phyloP scores from a whole-genome alignment of 441 rosid genomes.

The Gossypium schwendimanii region DNA sequence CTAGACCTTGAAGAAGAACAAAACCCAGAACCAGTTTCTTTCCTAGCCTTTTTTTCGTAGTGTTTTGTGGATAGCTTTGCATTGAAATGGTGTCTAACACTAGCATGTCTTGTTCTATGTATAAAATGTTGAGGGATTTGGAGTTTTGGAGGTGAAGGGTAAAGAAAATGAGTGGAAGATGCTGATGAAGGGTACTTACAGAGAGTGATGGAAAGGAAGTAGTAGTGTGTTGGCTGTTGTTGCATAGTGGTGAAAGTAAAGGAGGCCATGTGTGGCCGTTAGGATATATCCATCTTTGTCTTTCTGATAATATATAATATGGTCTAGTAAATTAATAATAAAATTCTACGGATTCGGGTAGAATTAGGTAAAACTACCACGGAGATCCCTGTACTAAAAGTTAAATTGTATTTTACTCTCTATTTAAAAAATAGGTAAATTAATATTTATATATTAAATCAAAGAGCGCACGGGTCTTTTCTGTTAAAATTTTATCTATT shows the following conservation, averaged over 20 bases:
- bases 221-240: conserved; percentile 21
- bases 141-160: conserved; percentile 22
- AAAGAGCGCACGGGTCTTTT: too few species aligned
- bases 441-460: too few species aligned
- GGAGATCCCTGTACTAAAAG: too few species aligned
- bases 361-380: background rate
- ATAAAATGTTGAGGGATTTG: background rate
- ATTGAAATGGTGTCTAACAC: conserved; percentile 1
- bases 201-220: conserved; percentile 15
- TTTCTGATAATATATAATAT: background rate
- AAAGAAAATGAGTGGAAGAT: conserved; percentile 13
- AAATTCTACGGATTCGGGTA: background rate
- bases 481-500: too few species aligned
- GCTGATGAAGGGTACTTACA: conserved; percentile 26
- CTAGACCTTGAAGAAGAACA: conserved; percentile 15
- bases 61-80: conserved; percentile 28
- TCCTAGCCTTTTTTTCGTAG: conserved; percentile 17
- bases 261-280: conserved; percentile 61
- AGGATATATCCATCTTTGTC: conserved; percentile 4
- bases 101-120: conserved; percentile 9
- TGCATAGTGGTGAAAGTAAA: conserved; percentile 22
- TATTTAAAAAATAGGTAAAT: fast-evolving
- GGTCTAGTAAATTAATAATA: background rate
- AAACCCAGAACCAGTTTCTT: conserved; percentile 18
- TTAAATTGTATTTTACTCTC: too few species aligned